Percentiles rank a stretch among this genome's conserved stretches.
phyloP scores from a whole-genome alignment of 1,284 basidiomycete genomes.

The Marasmius fiardii region DNA sequence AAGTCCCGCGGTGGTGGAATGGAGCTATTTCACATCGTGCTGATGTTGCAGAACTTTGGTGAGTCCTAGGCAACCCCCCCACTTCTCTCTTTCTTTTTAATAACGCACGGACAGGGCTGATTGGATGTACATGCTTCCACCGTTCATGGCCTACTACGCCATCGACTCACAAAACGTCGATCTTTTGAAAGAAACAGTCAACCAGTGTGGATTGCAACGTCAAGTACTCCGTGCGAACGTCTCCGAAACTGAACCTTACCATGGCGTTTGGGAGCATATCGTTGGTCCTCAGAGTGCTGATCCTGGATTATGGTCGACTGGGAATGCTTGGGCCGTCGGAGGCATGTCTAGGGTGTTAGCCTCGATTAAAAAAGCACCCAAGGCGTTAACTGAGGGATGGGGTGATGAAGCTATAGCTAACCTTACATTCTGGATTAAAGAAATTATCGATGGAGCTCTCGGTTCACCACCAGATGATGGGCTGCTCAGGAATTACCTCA shows the following conservation, averaged over 20 bases:
- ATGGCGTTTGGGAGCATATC: conserved; percentile 46
- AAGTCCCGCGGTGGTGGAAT: conserved; percentile 41
- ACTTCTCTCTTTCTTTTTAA: neutral
- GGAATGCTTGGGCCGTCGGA: conserved; percentile 38
- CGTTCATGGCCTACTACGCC: conserved; percentile 56
- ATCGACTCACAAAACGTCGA: conserved; percentile 36
- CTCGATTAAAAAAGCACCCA: conserved; percentile 31
- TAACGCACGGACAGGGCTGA: conserved; percentile 43
- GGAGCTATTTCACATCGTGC: conserved; percentile 52
- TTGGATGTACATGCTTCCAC: conserved; percentile 59
- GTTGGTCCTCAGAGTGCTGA: conserved; percentile 5
- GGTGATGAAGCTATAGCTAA: conserved; percentile 16
- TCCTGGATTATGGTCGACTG: conserved; percentile 51
- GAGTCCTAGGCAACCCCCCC: conserved; percentile 11
- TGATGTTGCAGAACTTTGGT: conserved; percentile 41
- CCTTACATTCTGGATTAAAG: conserved; percentile 26
- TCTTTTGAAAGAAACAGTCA: conserved; percentile 40
- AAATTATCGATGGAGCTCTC: conserved; percentile 32
- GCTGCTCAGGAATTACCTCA: conserved; percentile 37
- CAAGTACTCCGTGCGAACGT: conserved; percentile 39
- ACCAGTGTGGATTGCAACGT: conserved; percentile 45
- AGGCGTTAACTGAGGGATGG: conserved; percentile 13
- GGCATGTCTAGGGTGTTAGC: conserved; percentile 44
- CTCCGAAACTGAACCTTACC: conserved; percentile 11
- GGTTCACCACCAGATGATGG: conserved; percentile 21